Evolutionary conservation across 768 basidiomycete species (phyloP), one percentile per base, ranked within the genome.

Genomic region (Saitozyma podzolica): DNA sequence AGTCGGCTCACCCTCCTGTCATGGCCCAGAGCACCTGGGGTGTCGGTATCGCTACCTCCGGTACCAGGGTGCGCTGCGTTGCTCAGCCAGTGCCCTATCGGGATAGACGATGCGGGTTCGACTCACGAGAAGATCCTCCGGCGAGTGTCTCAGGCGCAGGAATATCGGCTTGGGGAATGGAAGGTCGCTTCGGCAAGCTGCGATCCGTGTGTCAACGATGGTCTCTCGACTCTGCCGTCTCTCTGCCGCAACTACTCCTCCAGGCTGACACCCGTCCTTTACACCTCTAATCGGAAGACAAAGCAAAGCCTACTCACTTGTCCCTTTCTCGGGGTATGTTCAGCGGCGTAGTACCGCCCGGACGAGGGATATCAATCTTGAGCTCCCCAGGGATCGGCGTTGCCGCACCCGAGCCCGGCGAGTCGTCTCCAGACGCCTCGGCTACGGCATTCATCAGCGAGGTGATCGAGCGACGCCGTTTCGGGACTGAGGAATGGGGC

Each of bases 311-410:
- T 10, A 65, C 77, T 69, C 57, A 75, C 70, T 73, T 72, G 41
- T 78, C 73, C 66, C 74, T 76, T 52, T 74, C 74, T 50, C 72
- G 61, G 61, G 66, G 67, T 29, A 20, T 65, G 13, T 54, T 51
- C 58, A 20, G 54, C 54, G 17, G 54, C 42, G 11, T 54, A 37
- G 45, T 17, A 41, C 54, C 60, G 4, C 52, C 49, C 19, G 64
- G 66, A 59, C 73, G 61, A 43, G 76, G 74, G 49, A 76, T 76
- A 52, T 74, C 68, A 64, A 78, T 74, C 62, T 78, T 78, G 48
- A 78, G 60, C n/a, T 62, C 58, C 39, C 73, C 68, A 9, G 48
- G 11, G 47, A 56, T 39, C 13, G 69, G 65, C 19, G 66, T 65
- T 40, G 66, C 63, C 9, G 63, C 50, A 13, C 69, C 68, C 29